A percentile compares a stretch with the other conserved stretches of the same genome.
These are phyloP conservation scores for Boeremia exigua DNA, from an alignment of 2,329 filamentous ascomycete genomes.

Conservation along the genomic window DNA sequence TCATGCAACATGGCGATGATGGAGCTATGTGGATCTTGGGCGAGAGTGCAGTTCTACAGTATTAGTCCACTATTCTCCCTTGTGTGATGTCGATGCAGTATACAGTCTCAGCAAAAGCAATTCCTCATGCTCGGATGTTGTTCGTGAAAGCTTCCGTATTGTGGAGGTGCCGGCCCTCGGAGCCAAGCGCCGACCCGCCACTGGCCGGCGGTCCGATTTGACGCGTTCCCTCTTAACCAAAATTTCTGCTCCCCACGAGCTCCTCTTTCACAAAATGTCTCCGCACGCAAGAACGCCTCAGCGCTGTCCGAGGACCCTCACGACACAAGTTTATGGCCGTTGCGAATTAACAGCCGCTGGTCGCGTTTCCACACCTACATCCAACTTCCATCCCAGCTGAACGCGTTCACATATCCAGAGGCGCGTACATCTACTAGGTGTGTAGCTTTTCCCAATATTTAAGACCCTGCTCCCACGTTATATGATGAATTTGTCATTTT, in stretches of 20 bases:
- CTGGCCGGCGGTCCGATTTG: conserved; percentile 14
- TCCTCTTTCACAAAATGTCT: conserved; percentile 38
- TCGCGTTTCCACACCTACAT: conserved; percentile 14
- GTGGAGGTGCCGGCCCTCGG: conserved; percentile 5
- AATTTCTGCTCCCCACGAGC: conserved; percentile 28
- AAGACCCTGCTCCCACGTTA: neutral
- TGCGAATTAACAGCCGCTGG: conserved; percentile 20
- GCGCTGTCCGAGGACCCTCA: conserved; percentile 17
- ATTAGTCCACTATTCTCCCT: no score
- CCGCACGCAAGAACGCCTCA: conserved; percentile 24
- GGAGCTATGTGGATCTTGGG: no score
- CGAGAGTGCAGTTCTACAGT: no score
- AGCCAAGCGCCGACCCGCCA: conserved; percentile 6
- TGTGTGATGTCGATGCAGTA: no score
- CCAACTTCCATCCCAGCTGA: conserved; percentile 15
- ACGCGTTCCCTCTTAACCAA: conserved; percentile 8
- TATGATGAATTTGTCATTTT: conserved; percentile 46
- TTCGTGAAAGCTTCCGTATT: conserved; percentile 8
- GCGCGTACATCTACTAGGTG: conserved; percentile 17
- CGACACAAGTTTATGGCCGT: conserved; percentile 13
- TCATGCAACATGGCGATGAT: no score
- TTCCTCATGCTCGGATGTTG: neutral
- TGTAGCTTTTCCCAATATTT: conserved; percentile 4
- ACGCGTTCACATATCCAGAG: neutral
- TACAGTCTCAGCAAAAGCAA: neutral